These are phyloP conservation scores for Gossypium longicalyx DNA, from an alignment of 345 rosid genomes.

Conservation along the genomic window DNA sequence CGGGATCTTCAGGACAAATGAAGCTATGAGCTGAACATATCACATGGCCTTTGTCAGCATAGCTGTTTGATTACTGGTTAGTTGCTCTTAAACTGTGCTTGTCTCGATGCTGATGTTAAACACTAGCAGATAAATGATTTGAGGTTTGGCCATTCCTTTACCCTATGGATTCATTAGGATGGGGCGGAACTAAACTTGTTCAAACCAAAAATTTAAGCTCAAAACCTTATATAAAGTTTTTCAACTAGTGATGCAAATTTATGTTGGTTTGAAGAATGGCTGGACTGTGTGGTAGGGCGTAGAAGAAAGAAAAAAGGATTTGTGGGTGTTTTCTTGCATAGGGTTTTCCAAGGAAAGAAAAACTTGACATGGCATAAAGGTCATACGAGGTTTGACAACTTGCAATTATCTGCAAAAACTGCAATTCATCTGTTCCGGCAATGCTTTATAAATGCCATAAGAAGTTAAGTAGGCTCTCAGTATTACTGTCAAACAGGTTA, in stretches of 20 bases:
- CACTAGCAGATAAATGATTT: background rate
- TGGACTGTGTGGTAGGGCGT: slow-evolving; percentile 65
- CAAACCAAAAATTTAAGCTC: background rate
- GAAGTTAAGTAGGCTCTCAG: slow-evolving; percentile 1
- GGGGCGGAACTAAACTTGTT: background rate
- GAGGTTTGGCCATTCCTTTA: background rate
- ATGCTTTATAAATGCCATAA: too few species aligned
- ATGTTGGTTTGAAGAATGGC: slow-evolving; percentile 42
- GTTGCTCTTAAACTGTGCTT: slow-evolving; percentile 23
- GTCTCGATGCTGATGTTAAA: background rate
- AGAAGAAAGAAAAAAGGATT: slow-evolving; percentile 43
- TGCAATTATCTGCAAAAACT: background rate
- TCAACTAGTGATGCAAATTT: slow-evolving; percentile 11
- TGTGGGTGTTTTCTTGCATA: slow-evolving; percentile 49
- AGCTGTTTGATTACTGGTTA: slow-evolving; percentile 77
- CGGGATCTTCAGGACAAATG: slow-evolving; percentile 69
- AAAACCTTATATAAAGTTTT: background rate
- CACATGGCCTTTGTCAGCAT: slow-evolving; percentile 68
- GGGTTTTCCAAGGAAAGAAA: slow-evolving; percentile 60
- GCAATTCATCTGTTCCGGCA: too few species aligned
- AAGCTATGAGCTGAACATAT: slow-evolving; percentile 55
- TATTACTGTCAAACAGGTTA: slow-evolving; percentile 23
- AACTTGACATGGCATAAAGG: slow-evolving; percentile 77
- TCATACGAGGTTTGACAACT: slow-evolving; percentile 58
- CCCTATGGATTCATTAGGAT: background rate